A percentile compares a stretch with the other conserved stretches of the same genome.
phyloP scores from a whole-genome alignment of 768 basidiomycete species.

The Suillus cothurnatus region DNA sequence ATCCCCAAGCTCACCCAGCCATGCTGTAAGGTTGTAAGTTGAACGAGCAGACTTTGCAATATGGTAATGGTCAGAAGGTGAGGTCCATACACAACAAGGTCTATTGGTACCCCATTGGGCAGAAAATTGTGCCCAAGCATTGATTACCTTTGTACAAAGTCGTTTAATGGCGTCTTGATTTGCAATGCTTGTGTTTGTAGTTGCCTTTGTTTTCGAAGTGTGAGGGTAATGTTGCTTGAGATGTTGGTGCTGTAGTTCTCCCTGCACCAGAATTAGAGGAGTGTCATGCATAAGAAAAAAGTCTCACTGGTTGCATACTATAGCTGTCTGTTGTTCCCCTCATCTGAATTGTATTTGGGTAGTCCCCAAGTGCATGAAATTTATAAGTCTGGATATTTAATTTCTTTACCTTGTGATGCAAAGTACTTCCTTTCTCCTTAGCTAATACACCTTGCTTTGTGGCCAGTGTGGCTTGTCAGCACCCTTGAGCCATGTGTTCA shows the following conservation, averaged over 20 bases:
- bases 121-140: not conserved
- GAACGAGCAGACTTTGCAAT: constrained; percentile 19
- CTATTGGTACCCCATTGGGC: not conserved
- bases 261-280: constrained; percentile 23
- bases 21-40: constrained; percentile 19
- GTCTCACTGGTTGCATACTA: constrained; percentile 31
- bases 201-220: constrained; percentile 35
- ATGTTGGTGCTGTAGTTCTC: constrained; percentile 37
- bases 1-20: not conserved
- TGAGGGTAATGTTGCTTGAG: constrained; percentile 38
- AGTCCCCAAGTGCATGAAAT: constrained; percentile 16
- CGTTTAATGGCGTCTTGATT: constrained; percentile 19
- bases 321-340: constrained; percentile 40
- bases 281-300: no score
- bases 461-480: no score
- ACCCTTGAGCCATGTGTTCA: no score
- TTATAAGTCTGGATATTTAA: constrained; percentile 15
- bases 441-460: no score
- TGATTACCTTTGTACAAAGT: constrained; percentile 19
- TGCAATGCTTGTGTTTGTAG: constrained; percentile 29
- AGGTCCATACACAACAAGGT: not conserved
- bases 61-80: constrained; percentile 19
- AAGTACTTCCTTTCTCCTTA: not conserved
- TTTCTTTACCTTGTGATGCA: constrained; percentile 5
- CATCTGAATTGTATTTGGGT: constrained; percentile 1